Percentiles rank a stretch among this genome's conserved stretches.
Evolutionary conservation across 805 yeast genomes (phyloP).

Genomic region (Yamadazyma nakazawae): DNA sequence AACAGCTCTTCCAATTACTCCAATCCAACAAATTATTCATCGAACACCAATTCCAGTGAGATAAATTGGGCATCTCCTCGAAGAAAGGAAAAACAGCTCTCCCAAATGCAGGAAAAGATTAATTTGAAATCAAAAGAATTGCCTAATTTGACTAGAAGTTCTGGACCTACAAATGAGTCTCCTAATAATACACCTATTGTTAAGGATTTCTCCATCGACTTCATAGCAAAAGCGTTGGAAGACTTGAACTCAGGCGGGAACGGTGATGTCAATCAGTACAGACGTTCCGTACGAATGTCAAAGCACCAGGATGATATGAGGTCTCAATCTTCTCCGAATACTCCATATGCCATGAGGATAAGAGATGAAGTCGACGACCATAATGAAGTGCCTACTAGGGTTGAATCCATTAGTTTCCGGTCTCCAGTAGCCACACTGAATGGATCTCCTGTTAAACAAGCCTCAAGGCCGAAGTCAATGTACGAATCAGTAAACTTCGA

Average conservation of each 20-base stretch:
- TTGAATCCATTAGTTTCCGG: slow-evolving; percentile 16
- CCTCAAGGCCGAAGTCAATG: slow-evolving; percentile 26
- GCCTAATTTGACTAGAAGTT: slow-evolving; percentile 13
- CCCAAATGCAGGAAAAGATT: slow-evolving; percentile 36
- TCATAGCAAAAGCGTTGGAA: slow-evolving; percentile 44
- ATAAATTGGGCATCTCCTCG: slow-evolving; percentile 46
- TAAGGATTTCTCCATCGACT: slow-evolving; percentile 44
- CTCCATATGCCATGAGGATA: slow-evolving; percentile 12
- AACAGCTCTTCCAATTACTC: slow-evolving; percentile 28
- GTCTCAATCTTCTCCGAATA: slow-evolving; percentile 13
- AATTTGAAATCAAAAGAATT: slow-evolving; percentile 33
- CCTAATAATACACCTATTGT: slow-evolving; percentile 29
- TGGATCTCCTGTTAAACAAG: slow-evolving; percentile 8
- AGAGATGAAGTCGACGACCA: slow-evolving; percentile 23
- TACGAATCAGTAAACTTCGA: slow-evolving; percentile 15
- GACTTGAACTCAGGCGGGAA: slow-evolving; percentile 44
- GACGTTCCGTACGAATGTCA: slow-evolving; percentile 34
- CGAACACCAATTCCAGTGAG: slow-evolving; percentile 16
- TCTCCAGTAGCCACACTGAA: slow-evolving; percentile 5
- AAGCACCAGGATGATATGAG: slow-evolving; percentile 1
- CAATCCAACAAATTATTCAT: slow-evolving; percentile 34
- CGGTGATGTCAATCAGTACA: slow-evolving; percentile 40
- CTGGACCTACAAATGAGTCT: slow-evolving; percentile 2
- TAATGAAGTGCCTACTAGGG: slow-evolving; percentile 36
- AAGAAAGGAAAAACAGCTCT: slow-evolving; percentile 29